Evolutionary conservation across 768 basidiomycete genomes (phyloP), one percentile per base, ranked within the genome.

Genomic region (Suillus hirtellus): DNA sequence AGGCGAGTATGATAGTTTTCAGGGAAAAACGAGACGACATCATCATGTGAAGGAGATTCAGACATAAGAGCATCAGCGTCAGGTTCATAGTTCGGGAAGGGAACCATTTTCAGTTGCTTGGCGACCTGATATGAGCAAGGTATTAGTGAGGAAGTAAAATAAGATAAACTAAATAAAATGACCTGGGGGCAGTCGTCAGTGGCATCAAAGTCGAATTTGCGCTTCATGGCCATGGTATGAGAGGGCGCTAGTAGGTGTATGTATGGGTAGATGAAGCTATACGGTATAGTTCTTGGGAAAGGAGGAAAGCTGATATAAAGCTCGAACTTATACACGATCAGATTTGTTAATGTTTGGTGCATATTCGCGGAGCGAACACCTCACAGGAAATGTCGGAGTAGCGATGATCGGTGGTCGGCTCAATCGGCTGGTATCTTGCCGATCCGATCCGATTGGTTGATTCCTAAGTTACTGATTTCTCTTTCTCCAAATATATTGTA

Each of bases 11-110:
- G 90, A 70, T 82, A 71, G 40, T 72, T 79, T 67, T 82, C 77
- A 68, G 80, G 77, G 67, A 81, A 80, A 81, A 67, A 85, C 71
- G 83, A 84, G 66, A 89, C 86, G 67, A 89, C 86, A 72, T 82
- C 81, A 67, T 89, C 88, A 71, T 78, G 80, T 64, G 75, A 78
- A 59, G 80, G 76, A 59, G 74, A 77, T 67, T 84, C 82, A 70
- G 82, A 85, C 92, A 93, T 93, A 67, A 82, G 78, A 66, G 87
- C 82, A 72, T 93, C 90, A 69, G 78, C 75, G 73, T 91, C 88
- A 65, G 77, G 72, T 64, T 85, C 82, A 64, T 80, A 80, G 69
- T 88, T 84, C 61, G 89, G 91, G 74, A 92, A 92, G 52, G 89
- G 88, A 62, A 92, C 79, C 64, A 90, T 81, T 79, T 89, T 92